Evolutionary conservation across 345 rosid genomes (phyloP).

Genomic region (Laguncularia racemosa): DNA sequence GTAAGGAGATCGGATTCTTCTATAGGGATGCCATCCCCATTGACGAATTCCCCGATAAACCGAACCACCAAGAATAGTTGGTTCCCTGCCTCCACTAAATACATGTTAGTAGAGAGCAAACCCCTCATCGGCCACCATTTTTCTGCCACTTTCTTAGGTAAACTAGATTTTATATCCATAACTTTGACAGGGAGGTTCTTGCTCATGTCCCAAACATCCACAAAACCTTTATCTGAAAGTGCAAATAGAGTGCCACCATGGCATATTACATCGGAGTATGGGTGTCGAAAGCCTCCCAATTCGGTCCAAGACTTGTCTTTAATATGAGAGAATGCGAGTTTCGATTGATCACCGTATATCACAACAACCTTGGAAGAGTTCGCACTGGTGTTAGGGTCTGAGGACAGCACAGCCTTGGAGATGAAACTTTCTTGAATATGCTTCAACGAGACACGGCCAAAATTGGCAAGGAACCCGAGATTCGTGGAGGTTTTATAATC

Average conservation of each 20-base stretch:
- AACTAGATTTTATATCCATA: background rate
- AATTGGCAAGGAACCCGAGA: background rate
- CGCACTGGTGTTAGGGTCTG: background rate
- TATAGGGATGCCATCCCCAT: background rate
- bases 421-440: slow-evolving; percentile 3
- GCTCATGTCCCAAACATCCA: slow-evolving; percentile 4
- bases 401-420: background rate
- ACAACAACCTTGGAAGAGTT: background rate
- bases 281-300: background rate
- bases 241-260: slow-evolving; percentile 6
- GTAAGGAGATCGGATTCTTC: slow-evolving; percentile 2
- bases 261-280: background rate
- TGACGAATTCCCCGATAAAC: slow-evolving; percentile 5
- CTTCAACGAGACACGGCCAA: background rate
- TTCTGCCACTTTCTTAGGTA: background rate
- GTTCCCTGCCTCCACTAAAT: background rate
- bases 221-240: background rate
- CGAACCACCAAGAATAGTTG: slow-evolving; percentile 5
- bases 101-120: background rate
- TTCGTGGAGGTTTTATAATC: background rate
- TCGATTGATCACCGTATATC: slow-evolving; percentile 1
- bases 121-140: background rate
- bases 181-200: background rate
- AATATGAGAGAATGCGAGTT: background rate
- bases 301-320: slow-evolving; percentile 6